These are phyloP conservation scores for Ceratocystis destructans DNA, from an alignment of 2,329 filamentous ascomycete species.

Conservation along the genomic window DNA sequence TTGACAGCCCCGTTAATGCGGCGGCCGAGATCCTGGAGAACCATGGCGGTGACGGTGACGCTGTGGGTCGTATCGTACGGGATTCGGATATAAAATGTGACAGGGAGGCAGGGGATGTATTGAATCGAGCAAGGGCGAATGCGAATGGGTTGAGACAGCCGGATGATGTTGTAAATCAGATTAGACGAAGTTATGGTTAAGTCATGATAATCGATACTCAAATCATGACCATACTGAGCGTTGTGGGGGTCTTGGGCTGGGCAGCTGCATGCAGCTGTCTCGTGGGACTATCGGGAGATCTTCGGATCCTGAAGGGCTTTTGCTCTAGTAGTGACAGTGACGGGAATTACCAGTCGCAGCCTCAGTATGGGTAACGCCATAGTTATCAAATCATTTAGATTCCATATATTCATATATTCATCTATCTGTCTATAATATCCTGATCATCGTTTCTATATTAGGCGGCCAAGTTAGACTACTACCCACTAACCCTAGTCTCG, in stretches of 20 bases:
- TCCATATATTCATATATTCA: too few species aligned
- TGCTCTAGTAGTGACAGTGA: neutral
- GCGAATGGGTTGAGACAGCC: neutral
- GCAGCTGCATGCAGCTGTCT: neutral
- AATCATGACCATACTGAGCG: neutral
- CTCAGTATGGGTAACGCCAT: neutral
- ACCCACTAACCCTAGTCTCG: too few species aligned
- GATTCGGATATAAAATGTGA: too few species aligned
- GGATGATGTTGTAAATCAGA: neutral
- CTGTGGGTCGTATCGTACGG: too few species aligned
- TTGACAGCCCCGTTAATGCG: constrained; percentile 95
- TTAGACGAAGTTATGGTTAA: neutral
- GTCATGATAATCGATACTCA: neutral
- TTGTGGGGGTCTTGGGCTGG: neutral
- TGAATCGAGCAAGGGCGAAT: neutral
- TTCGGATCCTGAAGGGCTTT: neutral
- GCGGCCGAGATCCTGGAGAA: constrained; percentile 96
- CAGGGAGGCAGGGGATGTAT: neutral
- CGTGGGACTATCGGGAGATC: neutral
- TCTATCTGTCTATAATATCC: too few species aligned
- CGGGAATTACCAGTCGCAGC: neutral
- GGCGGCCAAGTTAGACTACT: too few species aligned
- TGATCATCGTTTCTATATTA: too few species aligned
- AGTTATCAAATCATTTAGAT: too few species aligned
- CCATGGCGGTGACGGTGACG: constrained; percentile 45